These are phyloP conservation scores for Xylaria sp. DNA, from an alignment of 2,329 filamentous ascomycete genomes.

Conservation along the genomic window DNA sequence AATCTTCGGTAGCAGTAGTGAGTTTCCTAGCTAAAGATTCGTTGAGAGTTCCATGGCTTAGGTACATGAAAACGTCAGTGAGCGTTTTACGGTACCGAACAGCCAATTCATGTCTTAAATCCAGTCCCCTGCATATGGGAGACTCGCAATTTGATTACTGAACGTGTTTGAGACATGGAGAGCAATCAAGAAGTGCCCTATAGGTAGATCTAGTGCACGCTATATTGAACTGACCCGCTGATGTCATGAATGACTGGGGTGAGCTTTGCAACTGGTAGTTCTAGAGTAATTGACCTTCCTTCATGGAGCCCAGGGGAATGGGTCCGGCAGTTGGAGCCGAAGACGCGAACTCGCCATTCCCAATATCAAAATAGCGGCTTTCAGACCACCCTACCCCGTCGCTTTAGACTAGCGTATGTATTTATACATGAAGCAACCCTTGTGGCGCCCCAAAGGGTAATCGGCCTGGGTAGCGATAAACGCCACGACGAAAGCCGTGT, in stretches of 20 bases:
- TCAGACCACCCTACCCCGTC: constrained; percentile 3
- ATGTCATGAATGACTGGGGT: constrained; percentile 12
- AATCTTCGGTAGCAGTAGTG: not conserved
- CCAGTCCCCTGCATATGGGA: constrained; percentile 22
- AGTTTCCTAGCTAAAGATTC: not conserved
- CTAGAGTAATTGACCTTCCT: not conserved
- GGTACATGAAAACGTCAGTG: not conserved
- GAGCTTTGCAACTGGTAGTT: not conserved
- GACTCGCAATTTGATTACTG: constrained; percentile 22
- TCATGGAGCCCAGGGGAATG: not conserved
- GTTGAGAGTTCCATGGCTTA: not conserved
- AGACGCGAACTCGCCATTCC: constrained; percentile 3
- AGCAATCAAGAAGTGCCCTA: not conserved
- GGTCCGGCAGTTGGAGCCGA: constrained; percentile 5
- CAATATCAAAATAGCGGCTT: constrained; percentile 8
- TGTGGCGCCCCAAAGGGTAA: constrained; percentile 16
- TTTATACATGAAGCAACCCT: constrained; percentile 13
- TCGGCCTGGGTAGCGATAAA: not conserved
- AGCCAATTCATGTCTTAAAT: constrained; percentile 17
- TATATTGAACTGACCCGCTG: constrained; percentile 7
- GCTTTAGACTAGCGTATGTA: constrained; percentile 14
- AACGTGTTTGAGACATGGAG: constrained; percentile 8
- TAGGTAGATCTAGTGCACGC: not conserved
- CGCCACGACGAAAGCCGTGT: constrained; percentile 22
- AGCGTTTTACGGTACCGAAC: constrained; percentile 3